These are phyloP conservation scores for Antrodiella citrinella DNA, from an alignment of 768 basidiomycete genomes.

Conservation along the genomic window DNA sequence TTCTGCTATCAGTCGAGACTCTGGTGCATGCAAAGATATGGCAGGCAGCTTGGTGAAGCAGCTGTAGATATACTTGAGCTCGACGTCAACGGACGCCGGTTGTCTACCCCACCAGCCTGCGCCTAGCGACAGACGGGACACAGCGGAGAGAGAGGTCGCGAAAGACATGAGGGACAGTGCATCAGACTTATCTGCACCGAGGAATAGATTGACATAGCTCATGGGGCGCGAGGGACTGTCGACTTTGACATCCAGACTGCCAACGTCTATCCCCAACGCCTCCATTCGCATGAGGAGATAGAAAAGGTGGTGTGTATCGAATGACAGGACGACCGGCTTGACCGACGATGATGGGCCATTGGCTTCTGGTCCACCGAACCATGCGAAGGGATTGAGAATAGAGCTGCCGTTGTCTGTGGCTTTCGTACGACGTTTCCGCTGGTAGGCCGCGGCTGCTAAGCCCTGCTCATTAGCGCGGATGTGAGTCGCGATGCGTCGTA, in stretches of 20 bases:
- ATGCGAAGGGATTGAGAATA: constrained; percentile 53
- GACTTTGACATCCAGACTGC: constrained; percentile 71
- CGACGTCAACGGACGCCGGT: constrained; percentile 52
- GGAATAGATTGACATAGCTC: constrained; percentile 58
- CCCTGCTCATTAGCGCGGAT: constrained; percentile 65
- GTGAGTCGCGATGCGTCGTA: constrained; percentile 61
- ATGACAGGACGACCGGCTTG: constrained; percentile 58
- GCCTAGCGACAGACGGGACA: constrained; percentile 70
- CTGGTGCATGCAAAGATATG: constrained; percentile 56
- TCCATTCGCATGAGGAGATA: constrained; percentile 85
- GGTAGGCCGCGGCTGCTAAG: constrained; percentile 57
- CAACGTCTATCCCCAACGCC: constrained; percentile 67
- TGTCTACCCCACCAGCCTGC: constrained; percentile 65
- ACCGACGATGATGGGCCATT: constrained; percentile 25
- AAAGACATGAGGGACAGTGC: constrained; percentile 67
- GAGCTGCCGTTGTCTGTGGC: constrained; percentile 18
- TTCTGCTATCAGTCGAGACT: constrained; percentile 58
- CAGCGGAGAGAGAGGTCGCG: constrained; percentile 66
- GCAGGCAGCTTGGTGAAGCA: constrained; percentile 88
- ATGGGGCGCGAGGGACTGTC: constrained; percentile 70
- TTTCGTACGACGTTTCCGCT: constrained; percentile 39
- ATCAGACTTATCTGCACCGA: constrained; percentile 56
- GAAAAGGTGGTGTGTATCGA: constrained; percentile 80
- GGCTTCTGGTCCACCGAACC: constrained; percentile 36
- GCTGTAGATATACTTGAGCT: constrained; percentile 84